Evolutionary conservation across 257 asterid genomes (phyloP).

Genomic region (Plectranthus barbatus): DNA sequence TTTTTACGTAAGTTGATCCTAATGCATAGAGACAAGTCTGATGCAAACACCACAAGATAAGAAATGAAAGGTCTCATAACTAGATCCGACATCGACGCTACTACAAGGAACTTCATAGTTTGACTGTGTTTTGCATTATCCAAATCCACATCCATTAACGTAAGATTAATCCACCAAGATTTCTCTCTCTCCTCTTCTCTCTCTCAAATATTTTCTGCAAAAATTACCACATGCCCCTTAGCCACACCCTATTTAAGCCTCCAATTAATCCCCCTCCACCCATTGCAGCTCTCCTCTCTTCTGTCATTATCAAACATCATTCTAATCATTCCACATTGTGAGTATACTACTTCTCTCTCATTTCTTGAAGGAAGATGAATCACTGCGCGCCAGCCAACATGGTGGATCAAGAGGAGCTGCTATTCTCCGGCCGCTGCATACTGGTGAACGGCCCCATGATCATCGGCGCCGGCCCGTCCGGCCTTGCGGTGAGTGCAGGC

Average conservation of each 20-base stretch:
- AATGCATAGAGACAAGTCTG: neutral
- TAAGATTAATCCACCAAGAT: neutral
- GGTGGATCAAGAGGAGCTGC: slow-evolving; percentile 32
- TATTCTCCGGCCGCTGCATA: slow-evolving; percentile 64
- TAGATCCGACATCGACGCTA: neutral
- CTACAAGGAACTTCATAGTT: neutral
- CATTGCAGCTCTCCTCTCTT: neutral
- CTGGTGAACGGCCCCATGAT: slow-evolving; percentile 88
- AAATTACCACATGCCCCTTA: neutral
- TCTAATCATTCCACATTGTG: neutral
- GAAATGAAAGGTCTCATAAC: neutral
- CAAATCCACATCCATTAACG: neutral
- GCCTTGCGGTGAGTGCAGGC: slow-evolving; percentile 78
- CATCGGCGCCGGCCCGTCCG: slow-evolving; percentile 91
- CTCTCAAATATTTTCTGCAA: no score
- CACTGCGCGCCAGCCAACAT: slow-evolving; percentile 26
- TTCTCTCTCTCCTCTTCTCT: neutral
- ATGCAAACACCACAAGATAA: neutral
- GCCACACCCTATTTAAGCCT: neutral
- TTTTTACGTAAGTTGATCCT: neutral
- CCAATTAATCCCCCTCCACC: neutral
- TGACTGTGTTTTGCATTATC: neutral
- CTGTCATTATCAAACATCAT: neutral
- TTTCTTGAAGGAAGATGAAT: slow-evolving; percentile 32
- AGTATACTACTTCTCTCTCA: neutral